phyloP scores from a whole-genome alignment of 1,284 basidiomycete genomes.

The Caloboletus inedulis region DNA sequence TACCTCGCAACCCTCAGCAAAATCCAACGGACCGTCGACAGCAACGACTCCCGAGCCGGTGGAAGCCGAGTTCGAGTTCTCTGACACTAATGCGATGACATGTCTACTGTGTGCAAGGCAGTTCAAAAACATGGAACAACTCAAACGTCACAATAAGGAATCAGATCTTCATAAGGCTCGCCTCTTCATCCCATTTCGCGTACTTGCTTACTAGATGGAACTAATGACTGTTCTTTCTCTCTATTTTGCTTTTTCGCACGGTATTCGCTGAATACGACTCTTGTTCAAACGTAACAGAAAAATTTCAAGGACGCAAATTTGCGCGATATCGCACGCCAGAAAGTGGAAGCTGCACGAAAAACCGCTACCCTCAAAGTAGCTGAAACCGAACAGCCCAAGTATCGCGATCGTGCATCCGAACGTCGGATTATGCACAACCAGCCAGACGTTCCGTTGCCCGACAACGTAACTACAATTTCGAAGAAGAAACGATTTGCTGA shows the following conservation, averaged over 20 bases:
- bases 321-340: conserved; percentile 71
- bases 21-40: conserved; percentile 24
- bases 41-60: conserved; percentile 38
- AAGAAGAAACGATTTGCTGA: conserved; percentile 55
- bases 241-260: neutral
- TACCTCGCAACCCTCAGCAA: conserved; percentile 16
- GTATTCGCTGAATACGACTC: conserved; percentile 19
- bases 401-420: conserved; percentile 89
- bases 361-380: conserved; percentile 24
- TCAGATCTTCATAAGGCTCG: conserved; percentile 91
- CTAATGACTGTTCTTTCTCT: conserved; percentile 25
- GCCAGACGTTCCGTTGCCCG: conserved; percentile 73
- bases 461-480: conserved; percentile 40
- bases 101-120: conserved; percentile 90
- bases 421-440: conserved; percentile 86
- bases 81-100: conserved; percentile 66
- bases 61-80: conserved; percentile 71
- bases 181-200: conserved; percentile 34
- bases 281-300: conserved; percentile 51
- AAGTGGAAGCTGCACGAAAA: conserved; percentile 52
- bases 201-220: conserved; percentile 25
- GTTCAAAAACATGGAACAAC: conserved; percentile 82
- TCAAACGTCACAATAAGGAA: conserved; percentile 84
- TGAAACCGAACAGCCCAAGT: conserved; percentile 61
- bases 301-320: conserved; percentile 72